phyloP scores from a whole-genome alignment of 1,284 basidiomycete species.

The Inonotus obliquus region DNA sequence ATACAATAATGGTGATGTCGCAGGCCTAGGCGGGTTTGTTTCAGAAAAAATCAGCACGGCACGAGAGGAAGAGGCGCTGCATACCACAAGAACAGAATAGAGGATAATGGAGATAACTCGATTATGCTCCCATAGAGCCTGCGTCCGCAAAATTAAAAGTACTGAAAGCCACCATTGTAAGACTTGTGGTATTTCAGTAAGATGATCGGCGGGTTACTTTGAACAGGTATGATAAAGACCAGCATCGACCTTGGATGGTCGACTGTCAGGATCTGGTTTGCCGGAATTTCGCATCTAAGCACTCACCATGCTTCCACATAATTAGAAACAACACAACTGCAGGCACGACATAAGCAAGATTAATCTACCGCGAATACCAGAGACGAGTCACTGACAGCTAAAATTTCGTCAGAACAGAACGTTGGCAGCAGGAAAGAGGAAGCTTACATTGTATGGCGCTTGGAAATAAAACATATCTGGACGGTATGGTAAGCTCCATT shows the following conservation, averaged over 20 bases:
- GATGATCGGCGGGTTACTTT: background rate
- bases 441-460: constrained; percentile 2
- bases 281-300: background rate
- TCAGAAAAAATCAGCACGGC: background rate
- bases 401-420: background rate
- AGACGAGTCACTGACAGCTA: background rate
- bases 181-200: background rate
- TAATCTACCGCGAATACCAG: background rate
- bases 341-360: background rate
- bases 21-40: background rate
- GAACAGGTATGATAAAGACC: constrained; percentile 12
- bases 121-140: constrained; percentile 14
- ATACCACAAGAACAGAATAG: background rate
- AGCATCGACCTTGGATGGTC: constrained; percentile 7
- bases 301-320: constrained; percentile 11
- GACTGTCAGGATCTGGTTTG: background rate
- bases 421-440: background rate
- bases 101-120: constrained; percentile 4
- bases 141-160: constrained; percentile 12
- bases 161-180: background rate
- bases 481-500: background rate
- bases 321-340: constrained; percentile 2
- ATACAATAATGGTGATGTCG: constrained; percentile 3
- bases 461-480: constrained; percentile 2
- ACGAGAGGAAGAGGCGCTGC: background rate